Percentiles rank a stretch among this genome's conserved stretches.
Evolutionary conservation across 345 rosid species (phyloP).

Genomic region (Aquilaria sinensis): DNA sequence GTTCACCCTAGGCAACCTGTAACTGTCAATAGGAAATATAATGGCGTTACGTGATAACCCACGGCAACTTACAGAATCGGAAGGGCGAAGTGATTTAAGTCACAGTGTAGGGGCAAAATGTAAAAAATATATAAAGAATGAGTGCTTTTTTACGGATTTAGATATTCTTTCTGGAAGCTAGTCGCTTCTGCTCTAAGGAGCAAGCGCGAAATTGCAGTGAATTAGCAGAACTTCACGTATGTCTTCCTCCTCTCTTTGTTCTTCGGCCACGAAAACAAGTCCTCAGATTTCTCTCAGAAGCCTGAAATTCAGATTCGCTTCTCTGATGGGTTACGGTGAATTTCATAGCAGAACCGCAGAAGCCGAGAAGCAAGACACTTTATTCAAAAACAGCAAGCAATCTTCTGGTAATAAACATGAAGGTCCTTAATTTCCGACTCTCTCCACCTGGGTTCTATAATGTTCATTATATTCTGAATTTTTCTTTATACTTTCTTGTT

Average conservation of each 20-base stretch:
- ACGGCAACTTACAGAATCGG: no score
- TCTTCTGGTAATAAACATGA: conserved; percentile 25
- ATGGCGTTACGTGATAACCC: no score
- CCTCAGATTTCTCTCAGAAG: conserved; percentile 12
- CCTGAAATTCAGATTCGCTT: conserved; percentile 24
- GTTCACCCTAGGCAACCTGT: no score
- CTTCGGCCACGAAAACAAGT: conserved; percentile 19
- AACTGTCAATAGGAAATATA: no score
- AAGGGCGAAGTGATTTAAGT: no score
- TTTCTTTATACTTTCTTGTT: neutral
- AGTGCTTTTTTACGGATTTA: no score
- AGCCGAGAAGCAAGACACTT: conserved; percentile 15
- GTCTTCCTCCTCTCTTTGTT: conserved; percentile 18
- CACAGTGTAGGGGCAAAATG: no score
- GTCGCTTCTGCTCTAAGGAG: no score
- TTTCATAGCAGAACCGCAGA: conserved; percentile 13
- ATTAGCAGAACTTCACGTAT: neutral
- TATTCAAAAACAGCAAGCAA: conserved; percentile 9
- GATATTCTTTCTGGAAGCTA: no score
- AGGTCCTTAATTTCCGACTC: no score
- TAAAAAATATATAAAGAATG: no score
- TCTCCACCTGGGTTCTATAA: neutral
- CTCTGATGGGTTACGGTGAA: conserved; percentile 17
- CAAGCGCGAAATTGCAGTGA: no score
- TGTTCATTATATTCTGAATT: conserved; percentile 2